A percentile compares a stretch with the other conserved stretches of the same genome.
Evolutionary conservation across 164 flowering plant species (phyloP).

Genomic region (Akebia trifoliata): DNA sequence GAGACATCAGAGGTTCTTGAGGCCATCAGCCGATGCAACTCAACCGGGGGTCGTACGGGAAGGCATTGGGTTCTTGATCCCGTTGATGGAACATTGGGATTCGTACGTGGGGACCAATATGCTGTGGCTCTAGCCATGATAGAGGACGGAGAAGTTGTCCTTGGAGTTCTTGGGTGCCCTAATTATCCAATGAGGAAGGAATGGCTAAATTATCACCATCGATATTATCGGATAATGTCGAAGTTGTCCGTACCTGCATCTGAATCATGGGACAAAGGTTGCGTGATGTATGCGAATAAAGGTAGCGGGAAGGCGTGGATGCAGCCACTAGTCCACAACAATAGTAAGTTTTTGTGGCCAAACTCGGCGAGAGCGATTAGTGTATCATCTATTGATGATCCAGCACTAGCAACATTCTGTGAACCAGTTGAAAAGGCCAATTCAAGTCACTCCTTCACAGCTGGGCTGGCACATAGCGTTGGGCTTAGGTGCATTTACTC

Average conservation of each 20-base stretch:
- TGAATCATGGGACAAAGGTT: conserved; percentile 66
- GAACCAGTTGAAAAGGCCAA: conserved; percentile 85
- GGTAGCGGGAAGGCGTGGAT: conserved; percentile 76
- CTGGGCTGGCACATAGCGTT: conserved; percentile 76
- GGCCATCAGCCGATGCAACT: conserved; percentile 74
- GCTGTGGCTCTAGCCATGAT: conserved; percentile 82
- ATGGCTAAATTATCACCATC: conserved; percentile 65
- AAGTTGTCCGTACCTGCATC: conserved; percentile 37
- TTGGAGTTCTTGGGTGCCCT: conserved; percentile 96
- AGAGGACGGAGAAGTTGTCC: conserved; percentile 73
- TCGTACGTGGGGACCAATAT: conserved; percentile 88
- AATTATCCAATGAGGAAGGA: conserved; percentile 82
- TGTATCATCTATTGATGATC: conserved; percentile 68
- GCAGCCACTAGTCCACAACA: conserved; percentile 54
- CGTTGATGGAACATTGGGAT: conserved; percentile 87
- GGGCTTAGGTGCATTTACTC: conserved; percentile 56
- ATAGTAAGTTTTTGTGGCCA: conserved; percentile 36
- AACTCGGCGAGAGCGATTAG: conserved; percentile 47
- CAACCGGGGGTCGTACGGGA: conserved; percentile 57
- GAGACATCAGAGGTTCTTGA: conserved; percentile 49
- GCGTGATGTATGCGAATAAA: conserved; percentile 64
- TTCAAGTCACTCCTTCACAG: conserved; percentile 80
- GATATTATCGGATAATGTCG: conserved; percentile 44
- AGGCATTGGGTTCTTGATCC: conserved; percentile 89
- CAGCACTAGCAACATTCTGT: conserved; percentile 75